phyloP scores from a whole-genome alignment of 1,139 yeast genomes.

The Yamadazyma blattariae region DNA sequence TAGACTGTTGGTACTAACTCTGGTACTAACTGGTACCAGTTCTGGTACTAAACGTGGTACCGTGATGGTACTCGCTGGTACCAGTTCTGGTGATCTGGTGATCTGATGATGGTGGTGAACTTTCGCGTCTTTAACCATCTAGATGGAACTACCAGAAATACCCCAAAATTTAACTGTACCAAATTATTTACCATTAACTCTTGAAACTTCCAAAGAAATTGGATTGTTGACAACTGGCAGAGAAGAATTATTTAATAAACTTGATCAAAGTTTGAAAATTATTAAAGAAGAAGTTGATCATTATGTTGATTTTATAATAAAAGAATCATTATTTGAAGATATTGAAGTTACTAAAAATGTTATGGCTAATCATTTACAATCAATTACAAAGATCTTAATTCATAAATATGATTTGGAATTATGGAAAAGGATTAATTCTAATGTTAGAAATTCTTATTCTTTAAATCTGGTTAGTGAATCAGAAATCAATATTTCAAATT shows the following conservation, averaged over 20 bases:
- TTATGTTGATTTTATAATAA: constrained; percentile 11
- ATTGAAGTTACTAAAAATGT: constrained; percentile 1
- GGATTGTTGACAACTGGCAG: constrained; percentile 1
- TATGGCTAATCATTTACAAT: constrained; percentile 4
- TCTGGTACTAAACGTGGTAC: too few relatives aligned
- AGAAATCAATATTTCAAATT: constrained; percentile 21
- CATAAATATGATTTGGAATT: constrained; percentile 3
- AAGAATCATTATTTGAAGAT: constrained; percentile 8
- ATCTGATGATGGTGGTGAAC: too few relatives aligned
- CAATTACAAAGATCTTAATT: constrained; percentile 3
- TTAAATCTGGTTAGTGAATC: constrained; percentile 12
- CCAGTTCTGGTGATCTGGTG: too few relatives aligned
- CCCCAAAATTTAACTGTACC: constrained; percentile 7
- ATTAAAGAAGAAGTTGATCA: constrained; percentile 9
- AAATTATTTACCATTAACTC: constrained; percentile 7
- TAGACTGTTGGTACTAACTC: too few relatives aligned
- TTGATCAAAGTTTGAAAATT: constrained; percentile 4
- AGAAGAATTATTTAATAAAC: background rate
- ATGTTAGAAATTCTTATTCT: constrained; percentile 4
- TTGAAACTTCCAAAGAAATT: background rate
- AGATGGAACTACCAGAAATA: too few relatives aligned
- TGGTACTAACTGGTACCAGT: too few relatives aligned
- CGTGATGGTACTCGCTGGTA: too few relatives aligned
- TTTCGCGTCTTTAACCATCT: too few relatives aligned
- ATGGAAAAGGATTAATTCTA: constrained; percentile 7